A percentile compares a stretch with the other conserved stretches of the same genome.
Evolutionary conservation across 306 rosid genomes (phyloP).

Genomic region (Macrotyloma uniflorum): DNA sequence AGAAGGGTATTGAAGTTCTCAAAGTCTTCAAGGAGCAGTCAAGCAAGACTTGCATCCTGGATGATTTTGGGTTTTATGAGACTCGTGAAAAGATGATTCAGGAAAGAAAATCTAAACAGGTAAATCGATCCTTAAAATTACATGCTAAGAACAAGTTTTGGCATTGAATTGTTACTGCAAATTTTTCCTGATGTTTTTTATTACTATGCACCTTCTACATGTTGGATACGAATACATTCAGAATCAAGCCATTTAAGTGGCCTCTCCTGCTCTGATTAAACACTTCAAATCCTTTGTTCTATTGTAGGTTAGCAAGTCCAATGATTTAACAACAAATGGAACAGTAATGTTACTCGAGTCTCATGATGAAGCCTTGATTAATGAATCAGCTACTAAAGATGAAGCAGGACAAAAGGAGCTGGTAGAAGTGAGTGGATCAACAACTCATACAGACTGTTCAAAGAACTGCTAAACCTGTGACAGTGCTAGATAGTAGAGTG

Average conservation of each 20-base stretch:
- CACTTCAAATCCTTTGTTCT: background rate
- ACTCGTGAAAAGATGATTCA: slow-evolving; percentile 43
- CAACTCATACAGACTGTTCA: slow-evolving; percentile 33
- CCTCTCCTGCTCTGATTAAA: background rate
- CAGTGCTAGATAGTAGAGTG: background rate
- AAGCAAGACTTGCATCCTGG: slow-evolving; percentile 52
- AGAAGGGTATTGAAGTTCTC: slow-evolving; percentile 47
- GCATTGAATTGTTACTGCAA: slow-evolving; percentile 4
- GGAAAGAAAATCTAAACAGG: slow-evolving; percentile 51
- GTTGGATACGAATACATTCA: background rate
- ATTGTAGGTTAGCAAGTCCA: slow-evolving; percentile 32
- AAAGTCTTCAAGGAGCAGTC: slow-evolving; percentile 53
- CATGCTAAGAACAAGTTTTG: background rate
- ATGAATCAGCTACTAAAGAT: slow-evolving; percentile 35
- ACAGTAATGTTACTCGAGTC: slow-evolving; percentile 37
- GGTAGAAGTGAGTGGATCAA: slow-evolving; percentile 37
- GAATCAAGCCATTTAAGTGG: background rate
- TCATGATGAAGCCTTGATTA: slow-evolving; percentile 38
- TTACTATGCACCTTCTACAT: background rate
- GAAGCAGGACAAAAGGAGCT: slow-evolving; percentile 25
- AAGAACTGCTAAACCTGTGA: slow-evolving; percentile 31
- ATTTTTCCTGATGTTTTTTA: background rate
- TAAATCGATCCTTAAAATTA: background rate
- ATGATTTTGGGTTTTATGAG: slow-evolving; percentile 63
- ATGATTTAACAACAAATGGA: slow-evolving; percentile 34